Percentiles rank a stretch among this genome's conserved stretches.
These are phyloP conservation scores for Magnolia sinica DNA, from an alignment of 164 flowering plant genomes.

Conservation along the genomic window DNA sequence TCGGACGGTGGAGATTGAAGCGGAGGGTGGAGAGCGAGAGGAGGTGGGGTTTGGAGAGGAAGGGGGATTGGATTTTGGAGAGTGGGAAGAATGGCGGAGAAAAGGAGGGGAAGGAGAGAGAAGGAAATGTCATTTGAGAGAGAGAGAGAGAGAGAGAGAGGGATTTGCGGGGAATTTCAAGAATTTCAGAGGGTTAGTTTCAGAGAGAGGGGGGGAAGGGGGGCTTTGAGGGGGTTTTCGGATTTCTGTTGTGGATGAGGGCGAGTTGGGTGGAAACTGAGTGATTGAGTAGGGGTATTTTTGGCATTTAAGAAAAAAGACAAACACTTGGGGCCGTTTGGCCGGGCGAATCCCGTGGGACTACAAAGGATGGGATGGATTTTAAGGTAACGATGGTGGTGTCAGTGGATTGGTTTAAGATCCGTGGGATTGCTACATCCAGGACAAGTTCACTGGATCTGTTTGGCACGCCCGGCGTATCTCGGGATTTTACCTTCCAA, in stretches of 20 bases:
- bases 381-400: too few relatives aligned
- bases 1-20: slow-evolving; percentile 5
- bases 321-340: too few relatives aligned
- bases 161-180: not conserved
- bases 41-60: slow-evolving; percentile 17
- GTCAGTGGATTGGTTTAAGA: too few relatives aligned
- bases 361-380: too few relatives aligned
- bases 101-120: slow-evolving; percentile 4
- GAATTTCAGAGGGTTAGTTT: not conserved
- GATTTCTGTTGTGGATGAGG: not conserved
- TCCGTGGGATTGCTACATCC: too few relatives aligned
- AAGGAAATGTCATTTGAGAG: not conserved
- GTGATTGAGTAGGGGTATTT: not conserved
- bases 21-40: slow-evolving; percentile 7
- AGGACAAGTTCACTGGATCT: too few relatives aligned
- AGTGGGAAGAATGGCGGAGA: not conserved
- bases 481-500: too few relatives aligned
- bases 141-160: not conserved
- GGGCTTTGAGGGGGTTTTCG: not conserved
- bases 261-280: not conserved
- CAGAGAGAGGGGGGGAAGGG: not conserved
- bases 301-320: not conserved
- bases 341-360: too few relatives aligned
- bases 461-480: too few relatives aligned
- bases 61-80: slow-evolving; percentile 5